Evolutionary conservation across 768 basidiomycete species (phyloP), one percentile per base, ranked within the genome.

Genomic region (Trametes gibbosa): DNA sequence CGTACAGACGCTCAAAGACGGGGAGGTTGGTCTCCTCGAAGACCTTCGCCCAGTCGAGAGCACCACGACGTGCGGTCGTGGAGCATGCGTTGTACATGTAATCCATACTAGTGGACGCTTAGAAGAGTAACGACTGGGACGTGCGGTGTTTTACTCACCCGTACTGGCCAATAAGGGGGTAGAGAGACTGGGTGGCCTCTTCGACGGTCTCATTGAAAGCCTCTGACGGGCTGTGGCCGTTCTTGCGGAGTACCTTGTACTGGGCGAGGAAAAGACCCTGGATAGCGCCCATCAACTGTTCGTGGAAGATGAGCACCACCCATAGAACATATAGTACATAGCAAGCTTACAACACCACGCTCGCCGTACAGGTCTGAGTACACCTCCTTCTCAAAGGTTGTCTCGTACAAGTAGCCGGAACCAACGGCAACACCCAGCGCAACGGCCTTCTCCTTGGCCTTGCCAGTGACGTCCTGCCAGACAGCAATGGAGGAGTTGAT

Each of bases 151-250:
- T 39, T 14, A 46, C 85, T 55, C 73, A 91, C 89, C 94, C 95
- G 73, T 97, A 90, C 70, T 89, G 83, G 65, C 96, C 97, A 69
- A 99, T 94, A 74, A 99, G 76, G 60, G 97, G 97, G 81, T 92
- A 98, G 63, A 99, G 86, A 39, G 94, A 96, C 73, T 99, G 95
- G 42, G 96, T 98, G n/a, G 97, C 97, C 79, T 98, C 97, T 77
- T 98, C 97, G 62, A 98, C 97, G 59, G 97, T 98, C 82, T 99
- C 97, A 76, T 99, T 98, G 86, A 99, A 98, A 49, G 95, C 95
- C 74, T 99, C 97, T 42, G 96, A 98, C 53, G 97, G 97, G 4
- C 86, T 79, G 83, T 99, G 97, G 56, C 95, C 95, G 72, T 96
- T 96, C 71, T 89, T 90, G 72, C 95, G 92, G 69, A 97, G 90